A percentile compares a stretch with the other conserved stretches of the same genome.
Conservation (phyloP, 192 early-diverging fungal species). For the Linnemannia schmuckeri region DNA sequence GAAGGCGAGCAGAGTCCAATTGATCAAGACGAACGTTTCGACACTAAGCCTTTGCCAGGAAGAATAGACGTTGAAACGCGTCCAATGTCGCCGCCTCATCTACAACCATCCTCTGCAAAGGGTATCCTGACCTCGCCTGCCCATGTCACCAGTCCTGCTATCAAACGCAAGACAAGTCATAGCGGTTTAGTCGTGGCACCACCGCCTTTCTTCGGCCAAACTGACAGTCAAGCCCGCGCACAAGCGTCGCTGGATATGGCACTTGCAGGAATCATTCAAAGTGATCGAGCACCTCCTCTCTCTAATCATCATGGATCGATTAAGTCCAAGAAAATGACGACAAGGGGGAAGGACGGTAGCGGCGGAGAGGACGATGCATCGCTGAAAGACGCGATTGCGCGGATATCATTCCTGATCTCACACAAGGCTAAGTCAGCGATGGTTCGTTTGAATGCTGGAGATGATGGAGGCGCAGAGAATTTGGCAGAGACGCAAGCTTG, state of each 20-base stretch:
- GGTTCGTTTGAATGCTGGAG: background rate
- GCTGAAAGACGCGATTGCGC: slow-evolving; percentile 25
- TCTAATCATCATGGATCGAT: background rate
- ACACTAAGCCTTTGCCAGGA: background rate
- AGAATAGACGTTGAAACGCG: background rate
- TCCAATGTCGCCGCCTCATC: background rate
- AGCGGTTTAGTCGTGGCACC: background rate
- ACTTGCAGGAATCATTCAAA: background rate
- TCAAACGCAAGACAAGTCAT: background rate
- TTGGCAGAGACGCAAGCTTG: slow-evolving; percentile 17
- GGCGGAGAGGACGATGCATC: background rate
- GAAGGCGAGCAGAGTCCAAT: background rate
- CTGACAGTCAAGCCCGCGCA: background rate
- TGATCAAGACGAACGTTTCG: background rate
- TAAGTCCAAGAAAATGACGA: background rate
- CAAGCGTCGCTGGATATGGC: background rate
- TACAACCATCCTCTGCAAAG: background rate
- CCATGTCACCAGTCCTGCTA: background rate
- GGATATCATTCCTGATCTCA: slow-evolving; percentile 39
- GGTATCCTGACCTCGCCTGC: background rate
- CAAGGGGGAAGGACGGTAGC: background rate
- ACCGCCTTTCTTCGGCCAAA: background rate
- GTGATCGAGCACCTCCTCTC: background rate
- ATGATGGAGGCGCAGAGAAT: background rate
- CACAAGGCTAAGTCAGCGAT: slow-evolving; percentile 24